phyloP scores from a whole-genome alignment of 2,329 filamentous ascomycete genomes.

The Aspergillus sp. region DNA sequence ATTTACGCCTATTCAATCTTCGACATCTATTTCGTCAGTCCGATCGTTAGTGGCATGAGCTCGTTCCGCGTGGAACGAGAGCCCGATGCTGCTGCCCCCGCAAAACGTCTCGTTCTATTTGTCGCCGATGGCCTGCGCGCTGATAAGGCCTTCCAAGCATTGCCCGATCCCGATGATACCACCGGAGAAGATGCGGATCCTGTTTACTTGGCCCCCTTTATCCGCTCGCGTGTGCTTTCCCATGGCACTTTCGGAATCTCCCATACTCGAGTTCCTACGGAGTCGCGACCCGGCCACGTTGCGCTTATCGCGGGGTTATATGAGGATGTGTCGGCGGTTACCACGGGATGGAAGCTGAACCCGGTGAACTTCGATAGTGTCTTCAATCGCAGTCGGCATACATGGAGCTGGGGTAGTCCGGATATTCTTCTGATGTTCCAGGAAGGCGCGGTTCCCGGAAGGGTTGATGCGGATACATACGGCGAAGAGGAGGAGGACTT shows the following conservation, averaged over 20 bases:
- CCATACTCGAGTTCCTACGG: conserved; percentile 93
- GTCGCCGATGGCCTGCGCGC: conserved; percentile 97
- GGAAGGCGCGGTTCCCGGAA: conserved; percentile 81
- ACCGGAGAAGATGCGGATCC: conserved; percentile 47
- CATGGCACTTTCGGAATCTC: conserved; percentile 96
- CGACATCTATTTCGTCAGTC: conserved; percentile 97
- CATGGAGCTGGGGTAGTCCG: conserved; percentile 98
- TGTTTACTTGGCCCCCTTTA: conserved; percentile 82
- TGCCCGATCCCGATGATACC: conserved; percentile 68
- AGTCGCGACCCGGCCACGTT: conserved; percentile 94
- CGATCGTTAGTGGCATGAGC: conserved; percentile 93
- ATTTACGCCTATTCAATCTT: conserved; percentile 96
- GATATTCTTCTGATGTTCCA: conserved; percentile 98
- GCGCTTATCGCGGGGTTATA: conserved; percentile 95
- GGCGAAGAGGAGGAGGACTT: conserved; percentile 86
- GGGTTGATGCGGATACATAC: conserved; percentile 86
- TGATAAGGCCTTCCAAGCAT: conserved; percentile 95
- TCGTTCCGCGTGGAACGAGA: conserved; percentile 71
- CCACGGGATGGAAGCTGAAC: conserved; percentile 97
- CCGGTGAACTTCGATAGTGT: conserved; percentile 98
- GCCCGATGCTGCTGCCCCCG: conserved; percentile 66
- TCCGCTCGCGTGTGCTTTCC: conserved; percentile 83
- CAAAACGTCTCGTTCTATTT: conserved; percentile 86
- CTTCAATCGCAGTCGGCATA: conserved; percentile 94
- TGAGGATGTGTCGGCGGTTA: conserved; percentile 96